Base-by-base conservation (phyloP, 371 early-diverging fungal genomes). In the Mortierella polycephala region DNA sequence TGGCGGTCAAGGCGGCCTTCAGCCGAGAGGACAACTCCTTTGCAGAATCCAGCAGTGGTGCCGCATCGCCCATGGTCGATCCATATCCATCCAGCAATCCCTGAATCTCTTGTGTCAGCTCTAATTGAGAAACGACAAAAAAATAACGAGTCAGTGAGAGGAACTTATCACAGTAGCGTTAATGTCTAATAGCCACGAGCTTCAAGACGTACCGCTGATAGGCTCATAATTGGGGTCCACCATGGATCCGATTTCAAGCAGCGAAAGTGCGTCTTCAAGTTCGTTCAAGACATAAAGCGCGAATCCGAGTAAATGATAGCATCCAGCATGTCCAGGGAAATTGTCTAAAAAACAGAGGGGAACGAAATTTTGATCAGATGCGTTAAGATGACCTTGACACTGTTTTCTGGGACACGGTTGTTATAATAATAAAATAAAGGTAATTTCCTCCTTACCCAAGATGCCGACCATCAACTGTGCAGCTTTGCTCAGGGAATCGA, bases 281-380 rank as follows among this genome's bases (percentile, higher is more conserved):
- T 81, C 80, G 57, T 87, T 87, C 55, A 87, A 62, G 1, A 85
- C 84, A 60, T 79, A 86, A 13, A 87, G 71, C 16, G 88, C 82
- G 60, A 85, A 86, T 18, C 83, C 85, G 37, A 89, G 73, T 23
- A 89, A 69, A 69, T 87, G 84, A 67, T 89, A 89, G 57, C 86
- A 87, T 47, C 87, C 89, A 47, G 86, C 87, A 74, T 87, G 82
- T 5, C 69, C 81, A 41, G 89, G 89, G 44, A 86, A 85, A 42
- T 84, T 68, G 45, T 87, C 89, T 86, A 69, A 12, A 18, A 18
- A 30, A 40, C 30, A 21, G n/a, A 7, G 40, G 47, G 50, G 10
- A 46, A 47, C 47, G 10, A 47, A 5, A n/a, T 47, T n/a, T 40
- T 3, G 18, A 37, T 40, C 11, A 52, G 44, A 44, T 0, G 20